Conservation (phyloP, 2,329 filamentous ascomycete species). For the Magnaporthiopsis incrustans region DNA sequence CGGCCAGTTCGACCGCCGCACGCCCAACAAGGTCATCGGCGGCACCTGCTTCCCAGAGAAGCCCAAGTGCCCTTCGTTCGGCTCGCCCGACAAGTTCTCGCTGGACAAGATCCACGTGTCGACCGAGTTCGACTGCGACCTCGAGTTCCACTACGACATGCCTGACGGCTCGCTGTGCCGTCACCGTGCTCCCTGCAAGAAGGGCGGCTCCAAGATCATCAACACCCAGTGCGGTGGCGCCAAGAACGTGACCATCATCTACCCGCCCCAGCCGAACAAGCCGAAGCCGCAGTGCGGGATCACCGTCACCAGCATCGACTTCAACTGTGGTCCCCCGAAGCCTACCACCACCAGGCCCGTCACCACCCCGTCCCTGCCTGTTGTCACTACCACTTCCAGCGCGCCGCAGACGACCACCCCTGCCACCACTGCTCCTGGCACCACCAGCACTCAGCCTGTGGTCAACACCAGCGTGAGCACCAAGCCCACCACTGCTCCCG, state of each 20-base stretch:
- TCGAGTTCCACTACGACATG: constrained; percentile 87
- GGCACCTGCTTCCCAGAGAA: constrained; percentile 41
- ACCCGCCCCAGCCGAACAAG: constrained; percentile 49
- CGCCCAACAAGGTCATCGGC: constrained; percentile 52
- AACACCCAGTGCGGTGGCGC: constrained; percentile 94
- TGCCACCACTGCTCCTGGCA: constrained; percentile 5
- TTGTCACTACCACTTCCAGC: constrained; percentile 8
- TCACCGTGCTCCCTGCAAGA: constrained; percentile 61
- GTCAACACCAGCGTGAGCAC: not conserved
- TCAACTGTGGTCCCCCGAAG: constrained; percentile 51
- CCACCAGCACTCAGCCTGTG: constrained; percentile 10
- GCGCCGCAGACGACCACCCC: constrained; percentile 11
- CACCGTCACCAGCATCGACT: constrained; percentile 65
- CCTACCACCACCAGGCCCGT: constrained; percentile 14
- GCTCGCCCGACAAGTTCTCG: constrained; percentile 58
- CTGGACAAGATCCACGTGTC: constrained; percentile 66
- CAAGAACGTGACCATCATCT: constrained; percentile 66
- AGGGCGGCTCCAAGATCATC: constrained; percentile 59
- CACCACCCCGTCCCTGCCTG: constrained; percentile 12
- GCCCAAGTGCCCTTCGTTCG: constrained; percentile 49
- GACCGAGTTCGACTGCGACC: constrained; percentile 64
- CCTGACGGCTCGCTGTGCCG: constrained; percentile 74
- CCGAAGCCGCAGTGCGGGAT: constrained; percentile 57
- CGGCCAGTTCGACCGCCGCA: constrained; percentile 44
- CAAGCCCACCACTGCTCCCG: constrained; percentile 3